Evolutionary conservation across 306 rosid genomes (phyloP).

Genomic region (Gillenia trifoliata): DNA sequence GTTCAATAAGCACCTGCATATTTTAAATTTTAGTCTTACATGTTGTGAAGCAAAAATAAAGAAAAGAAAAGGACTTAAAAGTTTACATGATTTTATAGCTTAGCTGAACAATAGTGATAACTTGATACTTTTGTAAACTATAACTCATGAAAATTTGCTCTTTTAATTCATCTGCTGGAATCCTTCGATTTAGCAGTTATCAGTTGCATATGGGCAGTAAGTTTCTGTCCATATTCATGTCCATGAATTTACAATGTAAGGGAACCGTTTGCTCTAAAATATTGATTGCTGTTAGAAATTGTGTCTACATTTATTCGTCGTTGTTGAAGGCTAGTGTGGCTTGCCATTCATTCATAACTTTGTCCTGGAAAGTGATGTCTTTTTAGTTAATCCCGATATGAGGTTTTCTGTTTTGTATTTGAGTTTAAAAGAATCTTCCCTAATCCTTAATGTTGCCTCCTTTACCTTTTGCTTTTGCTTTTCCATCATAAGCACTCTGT

Average conservation of each 20-base stretch:
- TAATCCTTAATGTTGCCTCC: neutral
- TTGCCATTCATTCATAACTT: neutral
- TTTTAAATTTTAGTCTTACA: neutral
- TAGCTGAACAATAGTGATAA: neutral
- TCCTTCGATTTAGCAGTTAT: neutral
- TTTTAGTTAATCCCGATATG: neutral
- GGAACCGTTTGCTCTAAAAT: neutral
- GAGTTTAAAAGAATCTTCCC: neutral
- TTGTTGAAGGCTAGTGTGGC: neutral
- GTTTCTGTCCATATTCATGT: neutral
- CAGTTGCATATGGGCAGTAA: neutral
- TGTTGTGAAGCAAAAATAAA: neutral
- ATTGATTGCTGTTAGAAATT: neutral
- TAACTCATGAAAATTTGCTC: neutral
- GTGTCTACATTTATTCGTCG: neutral
- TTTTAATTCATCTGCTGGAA: neutral
- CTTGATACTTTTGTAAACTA: neutral
- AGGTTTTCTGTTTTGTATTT: neutral
- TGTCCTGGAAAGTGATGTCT: neutral
- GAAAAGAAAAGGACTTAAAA: constrained; percentile 2
- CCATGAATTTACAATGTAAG: neutral
- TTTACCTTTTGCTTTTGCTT: neutral
- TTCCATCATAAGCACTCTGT: neutral
- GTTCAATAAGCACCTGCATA: neutral
- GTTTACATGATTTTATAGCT: neutral